Conservation (phyloP, 257 asterid species). For the Capsicum pubescens region DNA sequence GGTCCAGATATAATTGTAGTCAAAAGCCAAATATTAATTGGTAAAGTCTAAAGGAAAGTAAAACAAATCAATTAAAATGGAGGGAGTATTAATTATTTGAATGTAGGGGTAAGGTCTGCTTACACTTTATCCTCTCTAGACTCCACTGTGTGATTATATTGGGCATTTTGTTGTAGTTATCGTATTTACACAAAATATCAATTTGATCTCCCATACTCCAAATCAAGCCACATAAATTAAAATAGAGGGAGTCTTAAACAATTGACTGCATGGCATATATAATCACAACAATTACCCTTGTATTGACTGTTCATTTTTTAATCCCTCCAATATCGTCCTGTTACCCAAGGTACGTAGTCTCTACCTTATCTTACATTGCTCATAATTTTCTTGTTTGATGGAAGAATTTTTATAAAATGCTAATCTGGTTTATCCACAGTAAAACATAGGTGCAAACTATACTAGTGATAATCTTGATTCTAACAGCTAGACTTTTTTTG, state of each 20-base stretch:
- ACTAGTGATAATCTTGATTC: not conserved
- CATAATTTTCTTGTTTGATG: not conserved
- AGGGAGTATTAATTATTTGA: no score
- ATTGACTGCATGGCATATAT: not conserved
- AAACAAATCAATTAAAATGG: no score
- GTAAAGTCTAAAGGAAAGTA: no score
- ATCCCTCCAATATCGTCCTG: not conserved
- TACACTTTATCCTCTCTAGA: no score
- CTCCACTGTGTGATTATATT: no score
- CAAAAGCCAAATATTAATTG: no score
- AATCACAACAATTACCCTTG: not conserved
- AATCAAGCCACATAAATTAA: not conserved
- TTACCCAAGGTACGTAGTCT: not conserved
- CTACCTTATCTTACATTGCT: not conserved
- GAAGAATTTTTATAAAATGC: not conserved
- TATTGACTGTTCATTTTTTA: not conserved
- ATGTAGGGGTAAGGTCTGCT: no score
- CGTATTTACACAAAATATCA: not conserved
- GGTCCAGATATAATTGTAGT: no score
- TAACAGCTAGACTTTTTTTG: slow-evolving; percentile 3
- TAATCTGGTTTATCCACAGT: not conserved
- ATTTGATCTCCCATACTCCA: not conserved
- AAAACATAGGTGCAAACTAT: not conserved
- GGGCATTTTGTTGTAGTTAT: no score
- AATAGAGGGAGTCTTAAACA: not conserved